Evolutionary conservation across 106 monocot genomes (phyloP).

Genomic region (Dendrobium nobile): DNA sequence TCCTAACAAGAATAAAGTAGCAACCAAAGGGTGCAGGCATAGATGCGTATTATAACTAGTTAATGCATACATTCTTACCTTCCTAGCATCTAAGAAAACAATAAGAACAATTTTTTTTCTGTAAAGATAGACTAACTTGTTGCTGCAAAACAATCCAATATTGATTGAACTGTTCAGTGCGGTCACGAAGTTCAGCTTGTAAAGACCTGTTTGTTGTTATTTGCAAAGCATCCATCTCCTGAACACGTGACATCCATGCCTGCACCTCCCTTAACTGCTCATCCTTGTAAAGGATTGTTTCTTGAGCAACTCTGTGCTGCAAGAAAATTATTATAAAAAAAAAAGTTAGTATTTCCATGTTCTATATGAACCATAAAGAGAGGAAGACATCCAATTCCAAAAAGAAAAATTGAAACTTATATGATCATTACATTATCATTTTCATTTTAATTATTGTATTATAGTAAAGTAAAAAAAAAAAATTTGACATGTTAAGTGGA

Average conservation of each 20-base stretch:
- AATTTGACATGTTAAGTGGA: too few relatives aligned
- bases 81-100: not conserved
- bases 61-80: not conserved
- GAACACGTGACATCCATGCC: conserved; percentile 69
- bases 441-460: too few relatives aligned
- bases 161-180: conserved; percentile 86
- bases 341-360: not conserved
- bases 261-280: conserved; percentile 86
- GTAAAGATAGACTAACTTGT: conserved; percentile 41
- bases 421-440: too few relatives aligned
- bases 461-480: too few relatives aligned
- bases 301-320: conserved; percentile 84
- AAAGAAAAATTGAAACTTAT: not conserved
- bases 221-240: conserved; percentile 83
- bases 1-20: not conserved
- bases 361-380: not conserved
- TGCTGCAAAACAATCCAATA: conserved; percentile 61
- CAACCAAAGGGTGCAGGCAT: not conserved
- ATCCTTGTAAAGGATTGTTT: conserved; percentile 78
- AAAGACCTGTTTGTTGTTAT: conserved; percentile 58
- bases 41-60: not conserved
- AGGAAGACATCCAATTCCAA: not conserved
- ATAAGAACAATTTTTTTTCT: not conserved
- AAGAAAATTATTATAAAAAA: conserved; percentile 5
- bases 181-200: conserved; percentile 80